Percentiles rank a stretch among this genome's conserved stretches.
phyloP scores from a whole-genome alignment of 495 filamentous ascomycete species.

The Aspergillus affinis region DNA sequence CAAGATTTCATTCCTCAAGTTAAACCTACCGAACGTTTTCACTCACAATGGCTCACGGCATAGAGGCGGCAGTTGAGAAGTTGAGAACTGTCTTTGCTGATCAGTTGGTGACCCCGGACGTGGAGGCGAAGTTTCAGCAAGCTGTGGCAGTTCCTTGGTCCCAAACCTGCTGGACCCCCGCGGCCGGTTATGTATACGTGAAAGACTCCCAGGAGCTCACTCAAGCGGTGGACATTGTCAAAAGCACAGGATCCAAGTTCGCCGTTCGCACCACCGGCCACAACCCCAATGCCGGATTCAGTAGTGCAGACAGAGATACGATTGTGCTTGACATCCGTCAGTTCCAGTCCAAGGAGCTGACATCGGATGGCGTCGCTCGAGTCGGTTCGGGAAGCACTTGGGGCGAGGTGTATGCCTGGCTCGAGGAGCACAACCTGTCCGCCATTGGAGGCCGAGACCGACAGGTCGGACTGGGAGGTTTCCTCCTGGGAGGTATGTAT shows the following conservation, averaged over 20 bases:
- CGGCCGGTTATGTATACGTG: conserved; percentile 6
- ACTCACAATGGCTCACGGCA: too few species aligned
- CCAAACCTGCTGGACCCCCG: conserved; percentile 8
- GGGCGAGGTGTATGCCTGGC: conserved; percentile 32
- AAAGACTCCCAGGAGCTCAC: not conserved
- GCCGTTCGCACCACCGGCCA: conserved; percentile 18
- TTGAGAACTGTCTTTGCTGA: too few species aligned
- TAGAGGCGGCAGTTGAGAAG: too few species aligned
- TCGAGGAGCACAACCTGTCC: conserved; percentile 10
- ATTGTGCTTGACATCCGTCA: conserved; percentile 15
- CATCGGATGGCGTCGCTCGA: conserved; percentile 3
- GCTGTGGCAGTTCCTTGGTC: conserved; percentile 4
- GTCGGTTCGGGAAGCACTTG: conserved; percentile 37
- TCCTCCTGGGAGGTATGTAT: too few species aligned
- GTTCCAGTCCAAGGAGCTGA: conserved; percentile 10
- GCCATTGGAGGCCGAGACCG: too few species aligned
- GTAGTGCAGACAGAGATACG: conserved; percentile 6
- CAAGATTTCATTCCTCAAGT: too few species aligned
- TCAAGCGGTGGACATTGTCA: conserved; percentile 3
- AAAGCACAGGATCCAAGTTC: conserved; percentile 9
- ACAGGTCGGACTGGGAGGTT: too few species aligned
- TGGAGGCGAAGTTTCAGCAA: too few species aligned
- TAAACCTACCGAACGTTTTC: too few species aligned
- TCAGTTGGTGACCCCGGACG: too few species aligned
- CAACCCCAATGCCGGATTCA: conserved; percentile 15